Percentiles rank a stretch among this genome's conserved stretches.
phyloP scores from a whole-genome alignment of 306 rosid genomes.

The Cicer judaicum region DNA sequence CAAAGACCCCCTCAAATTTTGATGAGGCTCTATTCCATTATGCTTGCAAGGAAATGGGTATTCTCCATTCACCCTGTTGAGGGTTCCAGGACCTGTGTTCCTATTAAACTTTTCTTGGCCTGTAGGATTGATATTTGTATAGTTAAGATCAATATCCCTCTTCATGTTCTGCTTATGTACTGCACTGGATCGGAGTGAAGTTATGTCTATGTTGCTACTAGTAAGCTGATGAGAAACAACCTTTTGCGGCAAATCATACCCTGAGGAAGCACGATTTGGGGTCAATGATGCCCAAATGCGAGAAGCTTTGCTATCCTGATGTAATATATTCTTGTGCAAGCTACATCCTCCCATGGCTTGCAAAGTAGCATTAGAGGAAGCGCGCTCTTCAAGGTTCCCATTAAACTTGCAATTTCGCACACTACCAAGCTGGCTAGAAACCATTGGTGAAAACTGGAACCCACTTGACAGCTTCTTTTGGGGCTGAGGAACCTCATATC shows the following conservation, averaged over 20 bases:
- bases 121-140: conserved; percentile 55
- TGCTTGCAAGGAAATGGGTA: conserved; percentile 57
- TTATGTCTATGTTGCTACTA: conserved; percentile 46
- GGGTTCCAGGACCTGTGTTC: conserved; percentile 55
- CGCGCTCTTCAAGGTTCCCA: conserved; percentile 54
- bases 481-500: conserved; percentile 58
- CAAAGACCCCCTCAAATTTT: conserved; percentile 61
- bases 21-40: conserved; percentile 63
- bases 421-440: conserved; percentile 59
- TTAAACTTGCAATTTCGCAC: conserved; percentile 60
- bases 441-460: conserved; percentile 59
- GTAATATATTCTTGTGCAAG: conserved; percentile 57
- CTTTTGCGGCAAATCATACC: conserved; percentile 58
- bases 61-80: conserved; percentile 66
- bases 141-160: conserved; percentile 61
- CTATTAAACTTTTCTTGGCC: conserved; percentile 61
- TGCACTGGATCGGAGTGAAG: conserved; percentile 52
- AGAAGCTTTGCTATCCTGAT: conserved; percentile 64
- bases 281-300: conserved; percentile 65
- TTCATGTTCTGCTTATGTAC: conserved; percentile 57
- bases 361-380: conserved; percentile 54
- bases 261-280: conserved; percentile 52
- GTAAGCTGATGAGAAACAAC: conserved; percentile 65
- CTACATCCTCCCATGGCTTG: conserved; percentile 66
- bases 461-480: conserved; percentile 64